Conservation (phyloP, 2,329 filamentous ascomycete genomes). For the Cadophora luteo-olivacea region DNA sequence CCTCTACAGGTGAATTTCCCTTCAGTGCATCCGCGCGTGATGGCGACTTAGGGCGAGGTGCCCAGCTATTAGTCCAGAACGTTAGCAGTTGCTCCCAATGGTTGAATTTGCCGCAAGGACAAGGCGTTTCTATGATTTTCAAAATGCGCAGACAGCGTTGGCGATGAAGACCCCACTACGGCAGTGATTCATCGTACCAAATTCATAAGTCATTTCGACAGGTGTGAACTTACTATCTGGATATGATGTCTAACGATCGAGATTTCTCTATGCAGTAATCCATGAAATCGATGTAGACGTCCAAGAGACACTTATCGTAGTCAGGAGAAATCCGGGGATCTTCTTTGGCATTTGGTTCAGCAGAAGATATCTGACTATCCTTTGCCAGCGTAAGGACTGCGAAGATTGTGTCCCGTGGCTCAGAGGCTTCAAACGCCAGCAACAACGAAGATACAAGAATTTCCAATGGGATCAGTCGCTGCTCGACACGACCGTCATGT, state of each 20-base stretch:
- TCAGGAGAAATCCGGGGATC: slow-evolving; percentile 27
- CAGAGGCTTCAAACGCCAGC: slow-evolving; percentile 32
- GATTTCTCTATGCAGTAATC: slow-evolving; percentile 34
- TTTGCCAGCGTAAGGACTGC: slow-evolving; percentile 32
- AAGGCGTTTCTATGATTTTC: too few relatives aligned
- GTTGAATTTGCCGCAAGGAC: too few relatives aligned
- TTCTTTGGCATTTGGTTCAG: background rate
- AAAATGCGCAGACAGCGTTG: too few relatives aligned
- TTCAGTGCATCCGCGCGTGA: background rate
- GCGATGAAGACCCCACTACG: too few relatives aligned
- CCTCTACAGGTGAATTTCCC: too few relatives aligned
- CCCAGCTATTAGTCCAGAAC: slow-evolving; percentile 23
- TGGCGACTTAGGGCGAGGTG: slow-evolving; percentile 23
- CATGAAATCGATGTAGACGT: slow-evolving; percentile 36
- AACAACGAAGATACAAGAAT: slow-evolving; percentile 31
- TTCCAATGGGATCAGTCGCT: slow-evolving; percentile 30
- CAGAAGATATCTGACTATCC: slow-evolving; percentile 19
- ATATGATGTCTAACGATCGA: slow-evolving; percentile 33
- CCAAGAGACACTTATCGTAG: slow-evolving; percentile 30
- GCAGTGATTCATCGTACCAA: too few relatives aligned
- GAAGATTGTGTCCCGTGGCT: slow-evolving; percentile 35
- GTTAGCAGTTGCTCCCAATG: too few relatives aligned
- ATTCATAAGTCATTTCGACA: too few relatives aligned
- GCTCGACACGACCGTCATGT: slow-evolving; percentile 24
- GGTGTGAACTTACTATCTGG: slow-evolving; percentile 13